These are phyloP conservation scores for Betula pendula DNA, from an alignment of 306 rosid species.

Conservation along the genomic window DNA sequence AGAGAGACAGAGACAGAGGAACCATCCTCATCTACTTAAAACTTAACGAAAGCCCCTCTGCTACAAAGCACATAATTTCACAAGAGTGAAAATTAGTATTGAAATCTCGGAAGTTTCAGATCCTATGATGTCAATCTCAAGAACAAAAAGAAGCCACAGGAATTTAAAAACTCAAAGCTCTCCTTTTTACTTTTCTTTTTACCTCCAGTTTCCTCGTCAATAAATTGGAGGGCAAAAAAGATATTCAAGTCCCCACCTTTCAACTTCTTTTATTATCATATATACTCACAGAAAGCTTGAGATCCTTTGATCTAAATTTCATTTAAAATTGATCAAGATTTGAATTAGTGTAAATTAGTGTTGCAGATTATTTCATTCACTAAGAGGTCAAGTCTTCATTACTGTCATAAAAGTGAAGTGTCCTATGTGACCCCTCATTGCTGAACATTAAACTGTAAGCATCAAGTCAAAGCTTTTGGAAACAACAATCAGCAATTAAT, in stretches of 20 bases:
- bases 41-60: too few species aligned
- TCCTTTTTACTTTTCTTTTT: not conserved
- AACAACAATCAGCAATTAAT: not conserved
- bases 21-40: not conserved
- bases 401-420: not conserved
- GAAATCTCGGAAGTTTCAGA: not conserved
- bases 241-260: not conserved
- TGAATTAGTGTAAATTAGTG: not conserved
- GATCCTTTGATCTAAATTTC: not conserved
- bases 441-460: not conserved
- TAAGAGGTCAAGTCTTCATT: not conserved
- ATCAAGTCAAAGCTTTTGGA: not conserved
- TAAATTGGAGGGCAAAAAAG: not conserved
- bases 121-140: not conserved
- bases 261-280: not conserved
- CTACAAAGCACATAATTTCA: not conserved
- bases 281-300: not conserved
- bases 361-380: not conserved
- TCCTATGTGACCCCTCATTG: not conserved
- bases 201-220: not conserved
- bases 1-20: slow-evolving; percentile 22
- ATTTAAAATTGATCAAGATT: not conserved
- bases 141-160: not conserved
- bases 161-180: not conserved
- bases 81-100: not conserved